Evolutionary conservation across 2,329 filamentous ascomycete species (phyloP).

Genomic region (Talaromyces sp.): DNA sequence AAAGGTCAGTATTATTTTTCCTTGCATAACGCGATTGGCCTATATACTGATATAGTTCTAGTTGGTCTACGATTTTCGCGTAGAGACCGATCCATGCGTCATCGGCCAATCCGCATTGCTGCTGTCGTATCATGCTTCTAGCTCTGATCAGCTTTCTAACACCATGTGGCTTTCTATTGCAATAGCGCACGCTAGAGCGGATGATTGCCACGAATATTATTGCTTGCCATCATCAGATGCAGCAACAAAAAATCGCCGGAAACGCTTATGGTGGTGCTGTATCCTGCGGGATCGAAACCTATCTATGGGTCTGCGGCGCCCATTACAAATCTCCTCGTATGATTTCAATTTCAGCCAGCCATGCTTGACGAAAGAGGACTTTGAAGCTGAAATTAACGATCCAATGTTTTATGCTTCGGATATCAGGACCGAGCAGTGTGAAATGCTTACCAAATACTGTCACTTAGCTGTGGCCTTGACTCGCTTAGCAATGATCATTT

Average conservation of each 20-base stretch:
- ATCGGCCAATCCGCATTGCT: background rate
- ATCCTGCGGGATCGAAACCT: background rate
- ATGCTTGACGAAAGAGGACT: background rate
- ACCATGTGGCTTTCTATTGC: background rate
- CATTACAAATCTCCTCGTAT: background rate
- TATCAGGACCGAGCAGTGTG: too few relatives aligned
- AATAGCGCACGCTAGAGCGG: background rate
- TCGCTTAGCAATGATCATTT: too few relatives aligned
- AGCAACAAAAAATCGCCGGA: background rate
- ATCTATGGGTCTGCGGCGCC: background rate
- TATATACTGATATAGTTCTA: background rate
- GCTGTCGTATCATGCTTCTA: background rate
- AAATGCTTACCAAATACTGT: too few relatives aligned
- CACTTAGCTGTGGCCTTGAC: too few relatives aligned
- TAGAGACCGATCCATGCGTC: background rate
- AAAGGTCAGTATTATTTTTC: background rate
- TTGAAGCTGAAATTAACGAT: too few relatives aligned
- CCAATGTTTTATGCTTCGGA: too few relatives aligned
- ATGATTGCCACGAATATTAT: background rate
- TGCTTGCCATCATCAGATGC: background rate
- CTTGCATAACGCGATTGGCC: background rate
- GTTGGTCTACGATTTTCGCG: background rate
- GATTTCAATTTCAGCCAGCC: background rate
- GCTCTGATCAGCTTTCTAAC: background rate
- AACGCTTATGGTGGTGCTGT: background rate